Evolutionary conservation across 1,284 basidiomycete genomes (phyloP), one percentile per base, ranked within the genome.

Genomic region (Tilletiopsis washingtonensis): DNA sequence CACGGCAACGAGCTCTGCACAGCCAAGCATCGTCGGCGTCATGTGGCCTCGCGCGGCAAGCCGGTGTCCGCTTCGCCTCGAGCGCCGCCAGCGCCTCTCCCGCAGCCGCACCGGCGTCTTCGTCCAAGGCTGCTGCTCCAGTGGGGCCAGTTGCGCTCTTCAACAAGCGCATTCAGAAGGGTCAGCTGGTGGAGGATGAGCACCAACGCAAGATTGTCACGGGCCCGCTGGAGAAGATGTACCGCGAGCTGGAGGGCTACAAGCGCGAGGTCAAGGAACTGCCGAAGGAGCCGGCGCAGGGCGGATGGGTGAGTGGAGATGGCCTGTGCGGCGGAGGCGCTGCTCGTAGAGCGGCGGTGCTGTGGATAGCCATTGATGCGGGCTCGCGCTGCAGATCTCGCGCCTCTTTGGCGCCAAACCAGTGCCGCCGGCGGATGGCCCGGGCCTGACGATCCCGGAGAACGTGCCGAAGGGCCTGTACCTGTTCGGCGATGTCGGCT

Each of bases 401-500:
- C 34, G 25, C 21, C 45, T 59, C 14, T 61, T 65, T 20, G 51
- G 47, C 15, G 36, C n/a, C 39, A 56, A 36, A 37, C 43, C 24
- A 40, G 37, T 4, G 38, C 41, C 5, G 56, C 42, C 45, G 27
- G 42, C 36, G 4, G 32, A 45, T 4, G 56, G 56, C 11, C 46
- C 51, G 14, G 21, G 43, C 17, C n/a, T 43, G 5, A 27, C 43
- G 12, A 44, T 52, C 9, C 80, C 80, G 2, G 75, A 78, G 19
- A 73, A 80, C 43, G 79, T 82, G 1, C 93, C 91, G 0, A 85
- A 85, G 61, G 89, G 91, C 11, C 79, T 98, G 21, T 98, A 99
- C 75, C 82, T 99, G n/a, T 91, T 88, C 73, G 94, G 94, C 34
- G 88, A 91, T 60, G 94, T 98, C 49, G 93, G 93, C 0, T 97